A percentile compares a stretch with the other conserved stretches of the same genome.
Conservation (phyloP, 192 early-diverging fungal species). For the Gorgonomyces haynaldii region DNA sequence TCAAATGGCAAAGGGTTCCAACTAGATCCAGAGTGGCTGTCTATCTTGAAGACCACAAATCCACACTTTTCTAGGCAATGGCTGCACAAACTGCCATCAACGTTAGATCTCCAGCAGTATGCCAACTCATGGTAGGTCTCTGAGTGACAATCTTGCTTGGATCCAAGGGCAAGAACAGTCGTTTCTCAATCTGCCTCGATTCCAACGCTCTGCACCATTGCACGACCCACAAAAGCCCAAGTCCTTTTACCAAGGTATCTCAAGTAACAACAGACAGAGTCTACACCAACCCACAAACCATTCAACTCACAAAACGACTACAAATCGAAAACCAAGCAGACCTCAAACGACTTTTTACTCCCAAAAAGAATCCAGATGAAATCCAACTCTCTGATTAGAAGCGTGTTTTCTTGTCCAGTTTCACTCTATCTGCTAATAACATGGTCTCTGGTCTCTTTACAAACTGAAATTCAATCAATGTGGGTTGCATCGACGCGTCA, state of each 20-base stretch:
- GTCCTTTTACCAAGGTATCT: background rate
- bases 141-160: background rate
- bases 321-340: too few relatives aligned
- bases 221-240: slow-evolving; percentile 5
- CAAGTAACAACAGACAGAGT: background rate
- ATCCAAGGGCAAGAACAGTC: slow-evolving; percentile 4
- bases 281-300: background rate
- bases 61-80: slow-evolving; percentile 17
- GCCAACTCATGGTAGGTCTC: background rate
- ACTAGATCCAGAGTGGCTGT: slow-evolving; percentile 61
- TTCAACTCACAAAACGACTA: background rate
- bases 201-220: slow-evolving; percentile 54
- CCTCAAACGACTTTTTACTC: too few relatives aligned
- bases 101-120: slow-evolving; percentile 6
- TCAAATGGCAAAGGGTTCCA: slow-evolving; percentile 37
- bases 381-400: too few relatives aligned
- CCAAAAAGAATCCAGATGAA: too few relatives aligned
- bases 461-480: too few relatives aligned
- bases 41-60: slow-evolving; percentile 37
- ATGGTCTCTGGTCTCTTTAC: too few relatives aligned
- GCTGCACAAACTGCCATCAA: slow-evolving; percentile 37
- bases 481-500: too few relatives aligned
- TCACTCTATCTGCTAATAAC: too few relatives aligned
- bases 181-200: slow-evolving; percentile 58
- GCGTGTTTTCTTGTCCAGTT: too few relatives aligned